Base-by-base conservation (phyloP, 2,329 filamentous ascomycete genomes). In the Periconia macrospinosa region DNA sequence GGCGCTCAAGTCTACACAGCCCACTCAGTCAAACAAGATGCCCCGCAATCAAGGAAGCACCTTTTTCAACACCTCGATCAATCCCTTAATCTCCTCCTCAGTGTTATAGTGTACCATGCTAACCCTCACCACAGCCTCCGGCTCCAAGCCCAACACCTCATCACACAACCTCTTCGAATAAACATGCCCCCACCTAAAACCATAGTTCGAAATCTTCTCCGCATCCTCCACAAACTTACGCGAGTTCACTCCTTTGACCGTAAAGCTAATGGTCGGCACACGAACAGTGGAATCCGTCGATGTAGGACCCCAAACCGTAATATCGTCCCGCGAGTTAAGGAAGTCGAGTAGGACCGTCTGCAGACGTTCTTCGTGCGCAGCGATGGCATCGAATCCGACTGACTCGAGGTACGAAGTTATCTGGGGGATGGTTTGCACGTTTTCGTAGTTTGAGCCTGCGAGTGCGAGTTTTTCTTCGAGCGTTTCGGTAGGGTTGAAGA, bases 41-140 rank as follows among this genome's bases (percentile, higher is more conserved):
- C 8, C 23, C 8, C 23, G 8, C 35, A 17, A 23, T 49, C 43
- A 61, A 19, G 68, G 64, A n/a, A 83, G 58, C 0, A 82, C 75
- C 57, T 79, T 77, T 54, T 85, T 80, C 51, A 87, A 62, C 1
- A 81, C 75, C 35, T 76, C 74, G 18, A 86, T 77, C 51, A 86
- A 77, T 9, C 68, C 75, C 44, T 76, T 72, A 2, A 87, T 76
- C 66, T 88, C 85, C 2, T 84, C 81, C 60, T 83, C 83, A 2
- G 86, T 89, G 62, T 91, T 91, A 66, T 91, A 91, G 71, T 90
- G 87, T 50, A 88, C 81, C 78, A 90, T 79, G 62, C 86, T 89
- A n/a, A 90, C 84, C 57, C 88, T 79, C 5, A 88, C 80, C 9
- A 90, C 82, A 0, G 86, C 88, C 59, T 89, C 81, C 9, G 81